Percentiles rank a stretch among this genome's conserved stretches.
Evolutionary conservation across 2,329 filamentous ascomycete species (phyloP).

Genomic region (Arachnomyces sp.): DNA sequence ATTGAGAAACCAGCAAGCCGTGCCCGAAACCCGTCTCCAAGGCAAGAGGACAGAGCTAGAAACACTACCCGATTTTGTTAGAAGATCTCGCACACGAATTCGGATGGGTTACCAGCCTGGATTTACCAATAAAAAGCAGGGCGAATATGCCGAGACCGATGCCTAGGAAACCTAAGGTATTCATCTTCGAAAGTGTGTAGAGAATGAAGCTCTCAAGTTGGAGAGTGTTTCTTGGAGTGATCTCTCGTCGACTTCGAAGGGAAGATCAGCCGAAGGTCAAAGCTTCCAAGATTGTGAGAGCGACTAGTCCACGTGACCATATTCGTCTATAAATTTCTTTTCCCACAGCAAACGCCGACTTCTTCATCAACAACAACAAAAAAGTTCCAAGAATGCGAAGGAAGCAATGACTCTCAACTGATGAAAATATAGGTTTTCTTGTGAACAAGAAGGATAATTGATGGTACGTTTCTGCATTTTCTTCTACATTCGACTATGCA

Average conservation of each 20-base stretch:
- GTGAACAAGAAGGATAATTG: conserved; percentile 6
- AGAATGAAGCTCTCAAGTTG: too few species aligned
- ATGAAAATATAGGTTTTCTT: too few species aligned
- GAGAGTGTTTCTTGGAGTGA: too few species aligned
- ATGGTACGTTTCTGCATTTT: conserved; percentile 23
- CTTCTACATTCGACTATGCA: background rate
- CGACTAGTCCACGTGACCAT: too few species aligned
- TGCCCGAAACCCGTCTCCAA: conserved; percentile 47
- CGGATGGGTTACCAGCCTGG: background rate
- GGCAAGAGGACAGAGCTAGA: conserved; percentile 48
- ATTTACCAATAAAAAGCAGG: conserved; percentile 6
- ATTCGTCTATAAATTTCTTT: too few species aligned
- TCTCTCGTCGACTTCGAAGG: too few species aligned
- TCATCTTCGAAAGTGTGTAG: background rate
- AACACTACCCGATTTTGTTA: conserved; percentile 32
- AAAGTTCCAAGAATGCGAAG: too few species aligned
- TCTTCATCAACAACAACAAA: too few species aligned
- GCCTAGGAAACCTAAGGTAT: conserved; percentile 5
- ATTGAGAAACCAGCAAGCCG: conserved; percentile 38
- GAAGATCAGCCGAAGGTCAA: too few species aligned
- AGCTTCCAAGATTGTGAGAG: too few species aligned
- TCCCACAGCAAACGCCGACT: too few species aligned
- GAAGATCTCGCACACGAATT: conserved; percentile 3
- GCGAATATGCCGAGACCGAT: conserved; percentile 1
- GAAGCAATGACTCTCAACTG: too few species aligned